These are phyloP conservation scores for Pleurotus tuber-regium DNA, from an alignment of 768 basidiomycete species.

Conservation along the genomic window DNA sequence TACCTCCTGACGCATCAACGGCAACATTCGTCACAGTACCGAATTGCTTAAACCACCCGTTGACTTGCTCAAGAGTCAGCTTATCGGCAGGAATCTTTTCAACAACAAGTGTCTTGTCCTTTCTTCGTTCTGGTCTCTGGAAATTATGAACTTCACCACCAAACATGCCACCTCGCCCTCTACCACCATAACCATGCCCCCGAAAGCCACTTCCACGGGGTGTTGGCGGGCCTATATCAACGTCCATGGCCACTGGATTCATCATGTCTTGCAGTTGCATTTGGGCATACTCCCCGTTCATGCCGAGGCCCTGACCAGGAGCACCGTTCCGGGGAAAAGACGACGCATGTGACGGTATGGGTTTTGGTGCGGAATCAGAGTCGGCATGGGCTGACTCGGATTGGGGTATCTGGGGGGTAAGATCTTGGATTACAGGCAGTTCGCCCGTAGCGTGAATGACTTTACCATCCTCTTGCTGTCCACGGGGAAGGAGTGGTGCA, in stretches of 20 bases:
- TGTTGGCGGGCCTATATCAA: conserved; percentile 26
- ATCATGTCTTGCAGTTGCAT: conserved; percentile 22
- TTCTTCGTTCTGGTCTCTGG: conserved; percentile 57
- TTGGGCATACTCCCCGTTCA: conserved; percentile 20
- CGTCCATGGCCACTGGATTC: conserved; percentile 29
- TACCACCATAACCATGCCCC: conserved; percentile 32
- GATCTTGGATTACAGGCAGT: conserved; percentile 80
- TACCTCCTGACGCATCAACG: conserved; percentile 68
- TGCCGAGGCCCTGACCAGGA: conserved; percentile 6
- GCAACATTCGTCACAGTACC: conserved; percentile 92
- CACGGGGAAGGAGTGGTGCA: conserved; percentile 54
- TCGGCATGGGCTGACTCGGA: conserved; percentile 16
- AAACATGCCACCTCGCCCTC: conserved; percentile 58
- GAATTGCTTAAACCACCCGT: conserved; percentile 88
- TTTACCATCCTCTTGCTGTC: conserved; percentile 45
- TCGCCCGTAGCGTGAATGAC: conserved; percentile 57
- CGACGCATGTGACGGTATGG: conserved; percentile 18
- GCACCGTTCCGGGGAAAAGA: conserved; percentile 3
- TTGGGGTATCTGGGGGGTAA: conserved; percentile 57
- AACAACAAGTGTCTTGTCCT: conserved; percentile 83
- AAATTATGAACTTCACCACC: conserved; percentile 63
- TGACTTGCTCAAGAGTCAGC: conserved; percentile 73
- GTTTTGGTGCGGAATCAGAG: conserved; percentile 24
- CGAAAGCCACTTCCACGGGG: conserved; percentile 15
- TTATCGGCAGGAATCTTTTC: conserved; percentile 92